A percentile compares a stretch with the other conserved stretches of the same genome.
Evolutionary conservation across 768 basidiomycete species (phyloP).

Genomic region (Boletus barrowsii): DNA sequence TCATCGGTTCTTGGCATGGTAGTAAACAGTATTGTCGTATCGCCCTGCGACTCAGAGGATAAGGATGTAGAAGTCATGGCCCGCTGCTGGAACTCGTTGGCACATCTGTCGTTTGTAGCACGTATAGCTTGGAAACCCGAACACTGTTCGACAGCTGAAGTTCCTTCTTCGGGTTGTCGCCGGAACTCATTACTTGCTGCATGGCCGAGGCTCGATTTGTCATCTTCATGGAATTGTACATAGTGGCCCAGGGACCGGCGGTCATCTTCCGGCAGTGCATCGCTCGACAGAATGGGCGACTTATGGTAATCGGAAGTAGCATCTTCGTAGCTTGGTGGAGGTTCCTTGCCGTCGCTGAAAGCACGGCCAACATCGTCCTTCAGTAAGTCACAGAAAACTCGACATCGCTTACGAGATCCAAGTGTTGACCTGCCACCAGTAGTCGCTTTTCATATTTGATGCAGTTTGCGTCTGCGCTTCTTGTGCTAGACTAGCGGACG

Average conservation of each 20-base stretch:
- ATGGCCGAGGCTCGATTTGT: background rate
- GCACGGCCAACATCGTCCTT: background rate
- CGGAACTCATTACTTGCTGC: background rate
- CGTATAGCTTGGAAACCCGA: background rate
- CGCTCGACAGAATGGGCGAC: background rate
- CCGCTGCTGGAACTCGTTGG: background rate
- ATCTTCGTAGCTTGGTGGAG: conserved; percentile 18
- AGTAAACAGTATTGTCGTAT: no score
- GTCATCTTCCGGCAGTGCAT: background rate
- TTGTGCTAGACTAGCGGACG: background rate
- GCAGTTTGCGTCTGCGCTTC: background rate
- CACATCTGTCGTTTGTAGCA: background rate
- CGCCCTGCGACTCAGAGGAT: background rate
- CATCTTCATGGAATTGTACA: background rate
- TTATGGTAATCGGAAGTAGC: background rate
- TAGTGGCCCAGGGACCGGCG: background rate
- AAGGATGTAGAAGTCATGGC: background rate
- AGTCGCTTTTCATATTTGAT: background rate
- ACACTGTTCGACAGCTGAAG: background rate
- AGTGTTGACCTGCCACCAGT: background rate
- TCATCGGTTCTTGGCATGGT: no score
- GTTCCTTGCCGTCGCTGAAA: background rate
- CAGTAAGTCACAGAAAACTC: background rate
- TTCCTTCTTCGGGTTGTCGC: background rate
- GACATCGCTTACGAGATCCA: conserved; percentile 5